Percentiles rank a stretch among this genome's conserved stretches.
phyloP scores from a whole-genome alignment of 1,284 basidiomycete genomes.

The Hypsizygus ulmarius region DNA sequence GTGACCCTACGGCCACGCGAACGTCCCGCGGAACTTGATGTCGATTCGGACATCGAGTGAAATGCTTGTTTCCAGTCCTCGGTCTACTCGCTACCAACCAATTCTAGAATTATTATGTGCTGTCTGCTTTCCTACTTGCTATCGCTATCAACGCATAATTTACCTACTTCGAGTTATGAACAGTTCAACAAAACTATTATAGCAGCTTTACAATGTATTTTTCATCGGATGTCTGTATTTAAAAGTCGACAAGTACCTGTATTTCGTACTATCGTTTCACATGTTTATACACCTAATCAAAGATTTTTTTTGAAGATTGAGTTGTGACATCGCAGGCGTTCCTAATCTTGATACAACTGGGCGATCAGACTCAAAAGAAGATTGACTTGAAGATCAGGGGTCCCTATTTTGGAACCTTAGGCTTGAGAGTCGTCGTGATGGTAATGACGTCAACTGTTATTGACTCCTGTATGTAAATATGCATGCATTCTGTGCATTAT shows the following conservation, averaged over 20 bases:
- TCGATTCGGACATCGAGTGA: slow-evolving; percentile 38
- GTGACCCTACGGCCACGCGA: slow-evolving; percentile 40
- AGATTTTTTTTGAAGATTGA: slow-evolving; percentile 10
- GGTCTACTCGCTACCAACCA: slow-evolving; percentile 4
- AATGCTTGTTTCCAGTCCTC: background rate
- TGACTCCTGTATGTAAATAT: background rate
- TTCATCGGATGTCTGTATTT: slow-evolving; percentile 2
- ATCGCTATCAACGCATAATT: slow-evolving; percentile 1
- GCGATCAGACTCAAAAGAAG: slow-evolving; percentile 20
- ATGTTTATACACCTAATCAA: slow-evolving; percentile 10
- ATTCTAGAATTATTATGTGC: background rate
- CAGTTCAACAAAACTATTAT: background rate
- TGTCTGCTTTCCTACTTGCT: slow-evolving; percentile 2
- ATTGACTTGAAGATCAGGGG: slow-evolving; percentile 24
- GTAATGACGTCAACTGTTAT: slow-evolving; percentile 17
- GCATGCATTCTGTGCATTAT: background rate
- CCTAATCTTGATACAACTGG: slow-evolving; percentile 16
- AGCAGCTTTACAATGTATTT: slow-evolving; percentile 11
- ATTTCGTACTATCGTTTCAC: background rate
- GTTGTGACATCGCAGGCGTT: slow-evolving; percentile 14
- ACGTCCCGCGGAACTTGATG: slow-evolving; percentile 31
- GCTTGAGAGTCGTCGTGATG: background rate
- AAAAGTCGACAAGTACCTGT: slow-evolving; percentile 3
- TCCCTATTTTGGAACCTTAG: slow-evolving; percentile 7
- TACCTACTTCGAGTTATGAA: slow-evolving; percentile 3